These are phyloP conservation scores for Arctium minus DNA, from an alignment of 129 eudicot species.

Conservation along the genomic window DNA sequence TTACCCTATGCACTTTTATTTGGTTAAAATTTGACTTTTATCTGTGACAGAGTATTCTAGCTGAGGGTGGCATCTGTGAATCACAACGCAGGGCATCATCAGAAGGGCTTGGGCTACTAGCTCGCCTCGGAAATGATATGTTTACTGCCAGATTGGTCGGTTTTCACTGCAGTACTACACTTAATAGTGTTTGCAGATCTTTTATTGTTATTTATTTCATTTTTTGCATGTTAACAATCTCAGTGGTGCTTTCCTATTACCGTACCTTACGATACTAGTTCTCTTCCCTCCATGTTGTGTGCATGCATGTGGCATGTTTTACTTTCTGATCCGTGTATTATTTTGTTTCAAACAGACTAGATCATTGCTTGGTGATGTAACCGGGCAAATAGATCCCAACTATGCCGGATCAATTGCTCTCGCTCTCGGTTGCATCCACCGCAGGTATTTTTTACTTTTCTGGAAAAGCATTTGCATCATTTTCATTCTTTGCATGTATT, in stretches of 20 bases:
- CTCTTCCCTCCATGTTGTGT: not conserved
- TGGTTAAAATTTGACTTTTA: constrained; percentile 3
- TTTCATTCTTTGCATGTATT: not conserved
- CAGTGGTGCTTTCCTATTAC: not conserved
- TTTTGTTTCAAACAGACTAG: constrained; percentile 52
- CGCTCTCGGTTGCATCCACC: constrained; percentile 93
- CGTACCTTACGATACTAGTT: not conserved
- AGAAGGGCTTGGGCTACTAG: constrained; percentile 93
- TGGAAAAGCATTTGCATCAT: not conserved
- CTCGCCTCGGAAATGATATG: constrained; percentile 87
- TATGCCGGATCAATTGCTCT: constrained; percentile 89
- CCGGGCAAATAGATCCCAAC: constrained; percentile 49
- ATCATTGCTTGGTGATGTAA: constrained; percentile 63
- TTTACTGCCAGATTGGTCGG: constrained; percentile 92
- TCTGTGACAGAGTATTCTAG: constrained; percentile 70
- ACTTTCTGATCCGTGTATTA: constrained; percentile 11
- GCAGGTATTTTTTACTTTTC: constrained; percentile 53
- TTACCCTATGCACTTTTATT: not conserved
- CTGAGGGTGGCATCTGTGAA: constrained; percentile 89
- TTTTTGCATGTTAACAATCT: not conserved
- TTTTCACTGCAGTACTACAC: constrained; percentile 3
- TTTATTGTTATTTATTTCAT: not conserved
- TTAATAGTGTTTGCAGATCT: not conserved
- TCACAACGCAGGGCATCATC: constrained; percentile 95
- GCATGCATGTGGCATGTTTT: constrained; percentile 4